Evolutionary conservation across 2,329 filamentous ascomycete genomes (phyloP).

Genomic region (Aspergillus amoenus): DNA sequence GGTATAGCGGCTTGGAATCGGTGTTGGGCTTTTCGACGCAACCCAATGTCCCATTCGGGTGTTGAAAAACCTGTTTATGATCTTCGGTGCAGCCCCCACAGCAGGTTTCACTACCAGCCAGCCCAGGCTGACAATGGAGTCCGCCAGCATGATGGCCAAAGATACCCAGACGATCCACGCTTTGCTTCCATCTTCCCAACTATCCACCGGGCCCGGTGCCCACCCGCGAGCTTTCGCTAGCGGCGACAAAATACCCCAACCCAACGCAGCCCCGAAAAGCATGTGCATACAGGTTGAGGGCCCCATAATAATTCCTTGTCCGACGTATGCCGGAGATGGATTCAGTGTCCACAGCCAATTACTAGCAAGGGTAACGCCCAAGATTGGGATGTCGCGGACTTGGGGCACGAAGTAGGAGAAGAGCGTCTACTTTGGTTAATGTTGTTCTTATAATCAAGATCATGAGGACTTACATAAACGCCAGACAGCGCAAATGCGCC

Average conservation of each 20-base stretch:
- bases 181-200: constrained; percentile 92
- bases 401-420: constrained; percentile 87
- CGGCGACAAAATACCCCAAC: constrained; percentile 89
- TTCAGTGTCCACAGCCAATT: constrained; percentile 96
- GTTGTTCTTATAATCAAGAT: not conserved
- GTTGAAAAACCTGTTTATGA: constrained; percentile 30
- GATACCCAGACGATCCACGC: constrained; percentile 99
- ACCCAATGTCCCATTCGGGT: constrained; percentile 29
- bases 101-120: constrained; percentile 71
- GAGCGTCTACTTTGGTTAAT: constrained; percentile 62
- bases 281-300: constrained; percentile 93
- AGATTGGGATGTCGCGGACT: constrained; percentile 80
- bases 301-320: constrained; percentile 98
- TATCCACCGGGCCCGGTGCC: constrained; percentile 81
- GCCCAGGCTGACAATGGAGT: constrained; percentile 83
- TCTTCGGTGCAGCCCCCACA: constrained; percentile 47
- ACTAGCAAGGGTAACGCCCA: constrained; percentile 70
- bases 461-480: constrained; percentile 44
- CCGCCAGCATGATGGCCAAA: constrained; percentile 92
- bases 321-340: constrained; percentile 93
- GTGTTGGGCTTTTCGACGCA: constrained; percentile 18
- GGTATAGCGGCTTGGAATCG: constrained; percentile 20
- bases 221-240: constrained; percentile 81
- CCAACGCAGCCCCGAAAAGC: constrained; percentile 82
- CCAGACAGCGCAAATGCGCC: constrained; percentile 62